phyloP scores from a whole-genome alignment of 352 stramenopile species.

The Globisporangium spinosum region DNA sequence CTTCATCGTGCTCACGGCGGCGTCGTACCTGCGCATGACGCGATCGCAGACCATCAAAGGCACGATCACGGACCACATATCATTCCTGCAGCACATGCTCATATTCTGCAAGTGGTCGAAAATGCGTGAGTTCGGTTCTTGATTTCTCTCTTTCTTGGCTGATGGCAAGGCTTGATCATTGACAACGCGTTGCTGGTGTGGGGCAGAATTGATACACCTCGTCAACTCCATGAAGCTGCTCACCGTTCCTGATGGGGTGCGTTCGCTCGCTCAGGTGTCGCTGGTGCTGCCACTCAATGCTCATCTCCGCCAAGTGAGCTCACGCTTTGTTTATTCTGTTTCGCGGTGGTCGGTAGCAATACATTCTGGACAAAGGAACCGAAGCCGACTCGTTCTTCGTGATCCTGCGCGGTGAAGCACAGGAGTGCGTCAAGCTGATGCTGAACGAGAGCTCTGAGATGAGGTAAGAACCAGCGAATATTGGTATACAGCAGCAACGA shows the following conservation, averaged over 20 bases:
- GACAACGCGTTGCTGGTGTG: neutral
- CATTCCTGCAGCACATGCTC: conserved; percentile 75
- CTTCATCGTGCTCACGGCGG: conserved; percentile 81
- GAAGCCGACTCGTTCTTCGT: conserved; percentile 81
- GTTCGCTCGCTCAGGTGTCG: neutral
- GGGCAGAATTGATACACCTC: conserved; percentile 76
- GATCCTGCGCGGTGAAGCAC: conserved; percentile 64
- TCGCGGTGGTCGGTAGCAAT: conserved; percentile 51
- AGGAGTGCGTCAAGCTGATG: conserved; percentile 63
- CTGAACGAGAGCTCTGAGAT: conserved; percentile 58
- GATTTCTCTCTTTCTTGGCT: neutral
- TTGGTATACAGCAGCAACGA: neutral
- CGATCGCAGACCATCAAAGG: conserved; percentile 76
- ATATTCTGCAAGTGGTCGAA: conserved; percentile 81
- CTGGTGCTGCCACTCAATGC: neutral
- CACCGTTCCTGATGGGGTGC: conserved; percentile 47
- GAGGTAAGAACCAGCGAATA: conserved; percentile 24
- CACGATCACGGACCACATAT: conserved; percentile 82
- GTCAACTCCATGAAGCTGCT: conserved; percentile 85
- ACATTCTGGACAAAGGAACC: conserved; percentile 63
- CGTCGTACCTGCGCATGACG: conserved; percentile 80
- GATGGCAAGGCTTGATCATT: neutral
- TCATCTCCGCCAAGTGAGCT: neutral
- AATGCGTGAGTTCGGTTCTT: conserved; percentile 55
- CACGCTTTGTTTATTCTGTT: conserved; percentile 3